phyloP scores from a whole-genome alignment of 805 yeast genomes.

The Zygosaccharomyces gambellarensis region DNA sequence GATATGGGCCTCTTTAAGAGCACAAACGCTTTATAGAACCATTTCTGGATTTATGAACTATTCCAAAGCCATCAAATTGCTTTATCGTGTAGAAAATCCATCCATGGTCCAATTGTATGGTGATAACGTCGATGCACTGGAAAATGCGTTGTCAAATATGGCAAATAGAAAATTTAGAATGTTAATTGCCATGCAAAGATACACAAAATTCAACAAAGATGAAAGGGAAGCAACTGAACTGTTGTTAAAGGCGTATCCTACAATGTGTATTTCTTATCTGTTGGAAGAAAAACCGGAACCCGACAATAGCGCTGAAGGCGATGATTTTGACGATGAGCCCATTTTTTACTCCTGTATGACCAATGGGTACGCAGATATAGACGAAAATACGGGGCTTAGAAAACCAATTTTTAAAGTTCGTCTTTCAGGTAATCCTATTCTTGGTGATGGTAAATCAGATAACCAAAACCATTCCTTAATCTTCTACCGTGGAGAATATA shows the following conservation, averaged over 20 bases:
- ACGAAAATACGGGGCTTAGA: conserved; percentile 53
- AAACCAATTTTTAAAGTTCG: conserved; percentile 61
- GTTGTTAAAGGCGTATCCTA: conserved; percentile 69
- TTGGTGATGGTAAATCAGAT: conserved; percentile 96
- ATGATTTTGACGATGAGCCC: conserved; percentile 26
- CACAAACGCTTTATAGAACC: conserved; percentile 81
- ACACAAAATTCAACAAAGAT: conserved; percentile 54
- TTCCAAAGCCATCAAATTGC: conserved; percentile 61
- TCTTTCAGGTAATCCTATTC: conserved; percentile 87
- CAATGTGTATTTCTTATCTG: conserved; percentile 50
- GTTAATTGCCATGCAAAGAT: conserved; percentile 84
- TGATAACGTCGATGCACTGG: conserved; percentile 51
- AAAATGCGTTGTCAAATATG: conserved; percentile 62
- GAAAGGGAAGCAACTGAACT: conserved; percentile 67
- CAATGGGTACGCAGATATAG: conserved; percentile 52
- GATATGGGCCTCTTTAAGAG: conserved; percentile 80
- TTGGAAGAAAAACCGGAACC: conserved; percentile 38
- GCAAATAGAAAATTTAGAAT: conserved; percentile 76
- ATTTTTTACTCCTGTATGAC: conserved; percentile 62
- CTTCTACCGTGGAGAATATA: conserved; percentile 88
- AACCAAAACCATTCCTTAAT: conserved; percentile 86
- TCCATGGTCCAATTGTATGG: conserved; percentile 44
- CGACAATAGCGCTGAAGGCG: neutral
- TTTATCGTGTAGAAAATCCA: conserved; percentile 63
- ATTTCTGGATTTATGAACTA: conserved; percentile 82